Base-by-base conservation (phyloP, 257 asterid genomes). In the Striga asiatica region DNA sequence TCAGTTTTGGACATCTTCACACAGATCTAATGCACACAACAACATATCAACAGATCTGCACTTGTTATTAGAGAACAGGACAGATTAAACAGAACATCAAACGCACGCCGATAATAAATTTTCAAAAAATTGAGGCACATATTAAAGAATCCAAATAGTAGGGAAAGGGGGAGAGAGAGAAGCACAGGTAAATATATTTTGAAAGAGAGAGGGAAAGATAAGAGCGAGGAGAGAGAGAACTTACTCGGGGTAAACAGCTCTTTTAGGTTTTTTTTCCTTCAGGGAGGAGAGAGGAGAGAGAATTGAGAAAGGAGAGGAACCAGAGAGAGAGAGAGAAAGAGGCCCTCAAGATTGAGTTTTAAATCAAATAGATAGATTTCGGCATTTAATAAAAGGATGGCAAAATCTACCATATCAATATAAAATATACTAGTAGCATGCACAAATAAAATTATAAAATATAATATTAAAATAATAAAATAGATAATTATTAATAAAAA, bases 1-100 rank as follows among this genome's bases (percentile, higher is more conserved):
- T 50, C 61, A 65, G 65, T 59, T 71, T 71, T 73, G 41, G n/a
- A 16, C 45, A 51, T 32, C 38, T 25, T 5, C 45, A 57, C 64
- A 62, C 74, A 74, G 88, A 84, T 85, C 95, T 78, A 73, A 50
- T 11, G 48, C 43, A 64, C 53, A 58, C 13, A 66, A 34, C 52
- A 16, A 58, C 47, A 20, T 2, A 27, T 54, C 2, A 7, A 55
- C 75, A 69, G 83, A 74, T 75, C 81, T 71, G 67, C 64, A 7
- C 56, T 31, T 27, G 56, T 49, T 67, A 72, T 34, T 3, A 62
- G 61, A 48, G 61, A 27, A 67, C 51, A 18, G 10, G 23, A 14
- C 56, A 54, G 42, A n/a, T n/a, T n/a, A n/a, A 50, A 42, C 57
- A 7, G 32, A 27, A 27, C 32, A 27, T 27, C 32, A 27, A 27